phyloP scores from a whole-genome alignment of 257 asterid genomes.

The Mentha longifolia region DNA sequence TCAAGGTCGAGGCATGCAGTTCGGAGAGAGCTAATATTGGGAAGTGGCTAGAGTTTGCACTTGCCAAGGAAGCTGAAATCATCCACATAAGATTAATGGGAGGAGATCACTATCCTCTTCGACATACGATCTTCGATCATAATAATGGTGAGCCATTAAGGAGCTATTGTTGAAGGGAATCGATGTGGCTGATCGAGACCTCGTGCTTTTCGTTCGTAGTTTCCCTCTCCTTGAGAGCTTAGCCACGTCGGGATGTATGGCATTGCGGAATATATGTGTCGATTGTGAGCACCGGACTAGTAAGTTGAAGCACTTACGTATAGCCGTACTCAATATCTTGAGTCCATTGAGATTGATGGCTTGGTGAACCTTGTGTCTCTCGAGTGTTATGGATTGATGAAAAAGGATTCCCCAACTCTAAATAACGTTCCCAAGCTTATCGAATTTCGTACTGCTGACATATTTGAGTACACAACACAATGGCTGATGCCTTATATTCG shows the following conservation, averaged over 20 bases:
- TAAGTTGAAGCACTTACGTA: not conserved
- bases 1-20: too few relatives aligned
- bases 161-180: not conserved
- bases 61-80: too few relatives aligned
- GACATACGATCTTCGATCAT: too few relatives aligned
- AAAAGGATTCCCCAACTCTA: not conserved
- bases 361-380: not conserved
- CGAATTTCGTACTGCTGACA: not conserved
- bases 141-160: not conserved
- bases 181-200: not conserved
- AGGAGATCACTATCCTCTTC: too few relatives aligned
- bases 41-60: too few relatives aligned
- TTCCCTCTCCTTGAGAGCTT: not conserved
- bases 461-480: too few relatives aligned
- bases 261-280: too few relatives aligned
- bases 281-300: not conserved
- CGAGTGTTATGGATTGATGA: not conserved
- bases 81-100: too few relatives aligned
- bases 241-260: not conserved
- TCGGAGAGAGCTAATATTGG: too few relatives aligned
- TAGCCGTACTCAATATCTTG: not conserved
- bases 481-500: not conserved
- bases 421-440: conserved; percentile 10
- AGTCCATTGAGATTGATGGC: not conserved
- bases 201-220: not conserved